A percentile compares a stretch with the other conserved stretches of the same genome.
These are phyloP conservation scores for Durusdinium trenchii DNA, from an alignment of 73 alveolate genomes.

Conservation along the genomic window DNA sequence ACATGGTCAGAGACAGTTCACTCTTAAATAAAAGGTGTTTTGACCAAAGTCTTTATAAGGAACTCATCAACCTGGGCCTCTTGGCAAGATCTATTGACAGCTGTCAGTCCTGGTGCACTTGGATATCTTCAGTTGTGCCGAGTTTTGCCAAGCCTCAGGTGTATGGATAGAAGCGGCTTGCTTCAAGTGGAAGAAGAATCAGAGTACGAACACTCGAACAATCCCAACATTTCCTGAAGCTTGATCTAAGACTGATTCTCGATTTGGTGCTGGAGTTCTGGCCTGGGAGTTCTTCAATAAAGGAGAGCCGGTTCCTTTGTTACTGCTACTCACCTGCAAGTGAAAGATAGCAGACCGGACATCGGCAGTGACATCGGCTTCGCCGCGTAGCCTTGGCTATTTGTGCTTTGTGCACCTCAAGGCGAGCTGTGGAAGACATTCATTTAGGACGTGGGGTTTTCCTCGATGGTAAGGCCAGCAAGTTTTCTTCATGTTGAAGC, in stretches of 20 bases:
- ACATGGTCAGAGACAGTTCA: too few species aligned
- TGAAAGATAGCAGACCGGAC: neutral
- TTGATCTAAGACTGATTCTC: neutral
- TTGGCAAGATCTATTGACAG: neutral
- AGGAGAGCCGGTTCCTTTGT: conserved; percentile 40
- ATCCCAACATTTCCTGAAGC: neutral
- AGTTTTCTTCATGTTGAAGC: neutral
- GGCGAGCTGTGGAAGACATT: conserved; percentile 85
- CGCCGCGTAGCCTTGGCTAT: neutral
- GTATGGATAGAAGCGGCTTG: conserved; percentile 21
- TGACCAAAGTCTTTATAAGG: neutral
- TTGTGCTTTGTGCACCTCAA: neutral
- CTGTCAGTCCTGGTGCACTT: neutral
- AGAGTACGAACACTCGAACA: neutral
- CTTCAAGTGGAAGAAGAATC: too few species aligned
- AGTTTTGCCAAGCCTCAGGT: neutral
- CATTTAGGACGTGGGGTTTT: conserved; percentile 70
- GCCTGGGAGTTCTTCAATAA: conserved; percentile 71
- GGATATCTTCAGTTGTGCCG: neutral
- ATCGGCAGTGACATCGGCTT: neutral
- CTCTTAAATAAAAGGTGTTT: neutral
- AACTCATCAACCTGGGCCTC: conserved; percentile 18
- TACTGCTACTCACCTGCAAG: conserved; percentile 41
- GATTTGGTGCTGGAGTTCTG: conserved; percentile 44
- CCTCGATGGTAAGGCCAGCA: conserved; percentile 26